Percentiles rank a stretch among this genome's conserved stretches.
Evolutionary conservation across 139 green algal genomes (phyloP).

Genomic region (Chlorella sp.): DNA sequence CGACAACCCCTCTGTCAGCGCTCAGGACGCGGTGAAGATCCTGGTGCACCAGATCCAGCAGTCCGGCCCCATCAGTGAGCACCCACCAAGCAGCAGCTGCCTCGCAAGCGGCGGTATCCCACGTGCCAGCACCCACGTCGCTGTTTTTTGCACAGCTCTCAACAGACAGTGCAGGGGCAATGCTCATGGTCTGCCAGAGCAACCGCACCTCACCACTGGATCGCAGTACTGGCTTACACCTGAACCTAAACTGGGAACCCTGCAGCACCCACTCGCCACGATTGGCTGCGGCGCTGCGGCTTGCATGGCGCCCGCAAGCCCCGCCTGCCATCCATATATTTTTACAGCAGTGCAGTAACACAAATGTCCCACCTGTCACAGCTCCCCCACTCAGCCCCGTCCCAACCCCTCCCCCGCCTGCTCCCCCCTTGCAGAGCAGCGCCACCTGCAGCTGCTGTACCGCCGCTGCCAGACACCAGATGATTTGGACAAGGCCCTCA

Average conservation of each 20-base stretch:
- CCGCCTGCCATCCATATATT: no score
- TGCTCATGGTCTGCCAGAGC: background rate
- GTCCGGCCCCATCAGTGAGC: slow-evolving; percentile 45
- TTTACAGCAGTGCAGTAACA: no score
- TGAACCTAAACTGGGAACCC: no score
- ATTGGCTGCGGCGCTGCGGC: no score
- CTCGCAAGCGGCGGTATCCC: no score
- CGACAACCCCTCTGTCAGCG: slow-evolving; percentile 36
- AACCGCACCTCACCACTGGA: background rate
- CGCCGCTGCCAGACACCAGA: slow-evolving; percentile 45
- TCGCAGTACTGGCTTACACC: no score
- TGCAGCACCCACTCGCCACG: no score
- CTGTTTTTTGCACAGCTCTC: background rate
- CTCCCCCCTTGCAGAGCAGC: slow-evolving; percentile 40
- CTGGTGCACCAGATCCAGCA: slow-evolving; percentile 50
- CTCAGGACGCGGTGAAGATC: slow-evolving; percentile 45
- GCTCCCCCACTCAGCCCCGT: no score
- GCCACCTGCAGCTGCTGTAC: slow-evolving; percentile 55
- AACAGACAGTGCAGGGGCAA: no score
- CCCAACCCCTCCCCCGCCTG: background rate
- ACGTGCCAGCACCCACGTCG: background rate
- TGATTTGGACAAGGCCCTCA: slow-evolving; percentile 52
- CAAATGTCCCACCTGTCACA: no score
- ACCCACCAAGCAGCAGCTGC: no score
- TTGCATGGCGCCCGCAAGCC: background rate